These are phyloP conservation scores for Omphalotus olearius DNA, from an alignment of 1,284 basidiomycete genomes.

Conservation along the genomic window DNA sequence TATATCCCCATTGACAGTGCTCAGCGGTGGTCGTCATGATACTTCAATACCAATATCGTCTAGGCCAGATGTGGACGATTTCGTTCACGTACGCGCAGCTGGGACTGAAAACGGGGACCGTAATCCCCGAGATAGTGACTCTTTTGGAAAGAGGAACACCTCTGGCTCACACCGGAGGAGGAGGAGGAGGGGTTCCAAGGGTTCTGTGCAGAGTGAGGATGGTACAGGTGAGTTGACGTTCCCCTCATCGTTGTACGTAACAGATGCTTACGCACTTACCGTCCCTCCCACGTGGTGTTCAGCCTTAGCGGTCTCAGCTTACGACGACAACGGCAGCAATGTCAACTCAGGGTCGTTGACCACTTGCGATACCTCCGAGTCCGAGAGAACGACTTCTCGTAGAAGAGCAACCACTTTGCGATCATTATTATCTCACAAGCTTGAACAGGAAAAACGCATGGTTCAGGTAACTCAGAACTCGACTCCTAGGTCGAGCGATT, in stretches of 20 bases:
- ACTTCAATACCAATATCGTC: not conserved
- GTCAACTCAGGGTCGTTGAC: not conserved
- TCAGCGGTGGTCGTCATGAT: constrained; percentile 11
- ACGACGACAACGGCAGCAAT: not conserved
- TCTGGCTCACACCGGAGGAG: no score
- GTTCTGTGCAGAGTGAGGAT: no score
- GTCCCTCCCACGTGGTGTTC: no score
- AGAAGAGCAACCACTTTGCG: constrained; percentile 24
- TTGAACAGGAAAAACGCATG: constrained; percentile 40
- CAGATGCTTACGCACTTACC: not conserved
- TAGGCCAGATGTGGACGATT: constrained; percentile 1
- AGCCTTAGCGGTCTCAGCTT: no score
- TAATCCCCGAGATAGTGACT: no score
- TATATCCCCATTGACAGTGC: constrained; percentile 3
- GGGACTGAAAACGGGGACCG: constrained; percentile 1
- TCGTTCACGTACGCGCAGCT: not conserved
- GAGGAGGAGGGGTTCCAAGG: no score
- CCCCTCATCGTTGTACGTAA: no score
- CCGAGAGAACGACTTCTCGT: not conserved
- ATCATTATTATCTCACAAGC: constrained; percentile 38
- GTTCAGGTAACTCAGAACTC: constrained; percentile 12
- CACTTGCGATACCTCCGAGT: not conserved
- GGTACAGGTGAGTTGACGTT: not conserved
- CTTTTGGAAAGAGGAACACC: no score
- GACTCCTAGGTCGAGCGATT: not conserved